Percentiles rank a stretch among this genome's conserved stretches.
Evolutionary conservation across 2,329 filamentous ascomycete species (phyloP).

Genomic region (Helicocarpus griseus): DNA sequence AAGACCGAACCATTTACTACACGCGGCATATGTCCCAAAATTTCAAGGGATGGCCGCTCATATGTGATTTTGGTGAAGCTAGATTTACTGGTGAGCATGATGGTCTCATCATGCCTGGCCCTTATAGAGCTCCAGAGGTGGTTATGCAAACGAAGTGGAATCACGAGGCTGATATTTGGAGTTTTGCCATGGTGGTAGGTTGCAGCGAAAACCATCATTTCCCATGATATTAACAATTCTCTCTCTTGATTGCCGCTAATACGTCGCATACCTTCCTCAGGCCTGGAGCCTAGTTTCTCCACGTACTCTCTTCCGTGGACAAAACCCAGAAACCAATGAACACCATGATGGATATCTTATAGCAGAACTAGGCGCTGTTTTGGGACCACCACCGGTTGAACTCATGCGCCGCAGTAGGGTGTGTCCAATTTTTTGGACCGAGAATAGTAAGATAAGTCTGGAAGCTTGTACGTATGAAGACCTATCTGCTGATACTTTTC

Average conservation of each 20-base stretch:
- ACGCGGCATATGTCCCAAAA: slow-evolving; percentile 7
- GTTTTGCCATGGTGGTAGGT: slow-evolving; percentile 15
- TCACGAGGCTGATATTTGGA: slow-evolving; percentile 17
- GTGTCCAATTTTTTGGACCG: slow-evolving; percentile 17
- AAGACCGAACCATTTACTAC: slow-evolving; percentile 16
- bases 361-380: slow-evolving; percentile 17
- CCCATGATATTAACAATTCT: too few relatives aligned
- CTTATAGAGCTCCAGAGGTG: slow-evolving; percentile 18
- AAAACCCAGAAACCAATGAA: slow-evolving; percentile 3
- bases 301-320: not conserved
- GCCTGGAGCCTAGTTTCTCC: slow-evolving; percentile 1
- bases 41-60: slow-evolving; percentile 10
- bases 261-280: too few relatives aligned
- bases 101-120: slow-evolving; percentile 12
- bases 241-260: too few relatives aligned
- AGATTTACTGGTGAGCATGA: slow-evolving; percentile 11
- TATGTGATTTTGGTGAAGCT: slow-evolving; percentile 20
- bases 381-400: slow-evolving; percentile 11
- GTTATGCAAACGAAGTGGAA: slow-evolving; percentile 17
- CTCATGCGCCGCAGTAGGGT: slow-evolving; percentile 13
- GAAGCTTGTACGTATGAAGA: too few relatives aligned
- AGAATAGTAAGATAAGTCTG: slow-evolving; percentile 11
- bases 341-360: slow-evolving; percentile 15
- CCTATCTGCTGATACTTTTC: slow-evolving; percentile 3
- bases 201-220: not conserved